Evolutionary conservation across 1,284 basidiomycete species (phyloP), one percentile per base, ranked within the genome.

Genomic region (Ustilago xerochloae): DNA sequence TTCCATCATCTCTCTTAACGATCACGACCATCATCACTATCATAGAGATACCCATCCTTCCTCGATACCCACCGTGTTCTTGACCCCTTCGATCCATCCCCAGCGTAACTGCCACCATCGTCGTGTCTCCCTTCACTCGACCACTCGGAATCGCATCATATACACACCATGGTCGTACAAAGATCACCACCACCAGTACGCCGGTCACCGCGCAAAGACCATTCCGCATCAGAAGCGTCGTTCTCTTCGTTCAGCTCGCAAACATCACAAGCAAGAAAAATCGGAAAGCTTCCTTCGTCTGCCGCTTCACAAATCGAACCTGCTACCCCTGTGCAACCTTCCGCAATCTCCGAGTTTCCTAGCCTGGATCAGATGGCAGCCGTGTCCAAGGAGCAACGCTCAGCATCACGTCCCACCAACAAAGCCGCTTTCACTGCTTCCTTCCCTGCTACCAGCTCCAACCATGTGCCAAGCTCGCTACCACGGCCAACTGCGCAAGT

Each of bases 291-390:
- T 9, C 22, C 55, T 18, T 46, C 60, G 5, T 55, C 66, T 8
- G 47, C 49, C 16, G 45, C 50, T 16, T 63, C 61, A 20, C 50
- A 36, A 6, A 48, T 43, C 6, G 66, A 60, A 41, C 66, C 67
- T 43, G 45, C 60, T 16, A 72, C 69, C 0, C 63, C 69, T 0
- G 36, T 66, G 13, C 59, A 65, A 10, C 24, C 28, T 6, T 26
- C 49, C 10, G 53, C 54, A 13, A 46, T 45, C 18, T 60, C 64
- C 38, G 57, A 67, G 38, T 73, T 73, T 28, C 71, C 71, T 16
- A 74, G 71, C 52, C 58, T 74, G 24, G 61, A 68, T 22, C 60
- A 68, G 58, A 74, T 74, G 71, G 71, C 71, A 24, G 61, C 70
- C n/a, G 63, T 47, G 2, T 63, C 61, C 20, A 60, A 63, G n/a